phyloP scores from a whole-genome alignment of 2,329 filamentous ascomycete genomes.

The Dactylellina parvicollis region DNA sequence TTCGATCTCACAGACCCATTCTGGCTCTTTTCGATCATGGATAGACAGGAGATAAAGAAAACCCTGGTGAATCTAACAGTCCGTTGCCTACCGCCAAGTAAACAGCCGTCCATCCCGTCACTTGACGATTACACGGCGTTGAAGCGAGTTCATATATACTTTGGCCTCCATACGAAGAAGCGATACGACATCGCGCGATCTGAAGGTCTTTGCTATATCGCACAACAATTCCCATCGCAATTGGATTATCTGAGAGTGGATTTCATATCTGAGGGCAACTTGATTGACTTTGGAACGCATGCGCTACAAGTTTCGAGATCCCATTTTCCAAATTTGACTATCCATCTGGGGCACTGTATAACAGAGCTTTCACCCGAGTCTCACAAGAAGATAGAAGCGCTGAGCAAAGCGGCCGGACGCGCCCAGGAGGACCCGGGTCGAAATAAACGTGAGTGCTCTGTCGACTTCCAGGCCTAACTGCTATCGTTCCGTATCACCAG shows the following conservation, averaged over 20 bases:
- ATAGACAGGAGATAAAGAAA: not conserved
- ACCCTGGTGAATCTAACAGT: constrained; percentile 10
- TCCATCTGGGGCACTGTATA: not conserved
- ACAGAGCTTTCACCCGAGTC: not conserved
- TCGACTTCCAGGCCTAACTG: too few relatives aligned
- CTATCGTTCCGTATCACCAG: too few relatives aligned
- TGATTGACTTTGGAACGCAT: not conserved
- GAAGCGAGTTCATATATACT: constrained; percentile 17
- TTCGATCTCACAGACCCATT: not conserved
- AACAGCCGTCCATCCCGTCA: not conserved
- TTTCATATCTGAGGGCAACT: not conserved
- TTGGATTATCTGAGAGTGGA: constrained; percentile 25
- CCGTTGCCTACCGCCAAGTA: not conserved
- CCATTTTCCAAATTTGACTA: constrained; percentile 17
- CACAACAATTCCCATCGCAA: not conserved
- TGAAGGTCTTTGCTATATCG: not conserved
- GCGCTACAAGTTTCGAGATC: not conserved
- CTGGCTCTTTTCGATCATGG: not conserved
- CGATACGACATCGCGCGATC: not conserved
- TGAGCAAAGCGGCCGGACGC: too few relatives aligned
- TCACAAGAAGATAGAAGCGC: not conserved
- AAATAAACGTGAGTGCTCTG: too few relatives aligned
- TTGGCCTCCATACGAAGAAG: not conserved
- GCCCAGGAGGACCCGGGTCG: too few relatives aligned
- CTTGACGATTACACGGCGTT: constrained; percentile 1